These are phyloP conservation scores for Nitzschia putrida DNA, from an alignment of 108 stramenopile species.

Conservation along the genomic window DNA sequence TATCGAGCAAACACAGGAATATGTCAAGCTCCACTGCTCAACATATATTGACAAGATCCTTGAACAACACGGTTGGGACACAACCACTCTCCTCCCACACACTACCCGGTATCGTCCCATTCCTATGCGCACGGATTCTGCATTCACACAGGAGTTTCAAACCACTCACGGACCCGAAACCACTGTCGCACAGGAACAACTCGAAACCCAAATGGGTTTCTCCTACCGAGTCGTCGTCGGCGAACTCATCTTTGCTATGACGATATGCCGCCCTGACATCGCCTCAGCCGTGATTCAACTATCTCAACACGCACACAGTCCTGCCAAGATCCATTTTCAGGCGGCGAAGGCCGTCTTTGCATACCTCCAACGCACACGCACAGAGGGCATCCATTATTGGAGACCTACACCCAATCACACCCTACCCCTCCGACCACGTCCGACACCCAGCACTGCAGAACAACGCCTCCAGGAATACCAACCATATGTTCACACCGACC, in stretches of 20 bases:
- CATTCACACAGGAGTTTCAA: neutral
- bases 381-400: too few relatives aligned
- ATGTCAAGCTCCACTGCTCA: constrained; percentile 13
- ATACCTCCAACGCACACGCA: too few relatives aligned
- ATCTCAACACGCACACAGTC: too few relatives aligned
- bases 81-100: neutral
- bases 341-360: too few relatives aligned
- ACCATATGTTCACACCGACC: too few relatives aligned
- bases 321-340: too few relatives aligned
- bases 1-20: constrained; percentile 30
- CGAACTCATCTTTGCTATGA: constrained; percentile 34
- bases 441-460: too few relatives aligned
- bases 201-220: constrained; percentile 19
- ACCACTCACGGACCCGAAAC: neutral
- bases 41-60: constrained; percentile 36
- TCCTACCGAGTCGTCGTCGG: constrained; percentile 27
- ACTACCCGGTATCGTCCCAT: neutral
- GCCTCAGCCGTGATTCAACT: neutral
- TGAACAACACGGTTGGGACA: constrained; percentile 13
- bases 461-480: too few relatives aligned
- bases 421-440: too few relatives aligned
- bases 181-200: constrained; percentile 1
- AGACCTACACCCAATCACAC: too few relatives aligned
- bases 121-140: constrained; percentile 4
- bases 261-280: constrained; percentile 24